Evolutionary conservation across 345 rosid genomes (phyloP), one percentile per base, ranked within the genome.

Genomic region (Euphorbia lathyris): DNA sequence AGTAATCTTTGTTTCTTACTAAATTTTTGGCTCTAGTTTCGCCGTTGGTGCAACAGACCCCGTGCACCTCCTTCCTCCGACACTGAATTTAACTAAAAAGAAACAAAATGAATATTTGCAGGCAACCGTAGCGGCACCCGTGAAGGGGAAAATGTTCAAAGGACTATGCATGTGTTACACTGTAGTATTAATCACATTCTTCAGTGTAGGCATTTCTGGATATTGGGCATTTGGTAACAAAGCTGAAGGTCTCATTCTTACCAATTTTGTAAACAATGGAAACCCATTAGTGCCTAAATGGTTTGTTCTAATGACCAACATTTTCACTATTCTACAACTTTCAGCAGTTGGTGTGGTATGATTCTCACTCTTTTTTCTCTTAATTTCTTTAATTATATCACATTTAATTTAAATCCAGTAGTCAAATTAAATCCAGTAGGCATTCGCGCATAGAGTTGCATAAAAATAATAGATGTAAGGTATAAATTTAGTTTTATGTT

Each of bases 211-310:
- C 12, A 83, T 94, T 26, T 86, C 96, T 1, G 95, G 97, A 0
- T 94, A 87, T 47, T 94, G 97, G 98, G 98, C 97, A 59, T 94
- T 94, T 63, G 98, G 97, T 13, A 91, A 86, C 50, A 64, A 74
- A 69, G 70, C 91, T 51, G 74, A 82, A 53, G 90, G 90, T 51
- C 85, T 87, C 7, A 55, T 91, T 45, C 93, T 88, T 66, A 80
- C 74, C 78, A 94, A 89, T 63, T 88, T 89, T 72, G 60, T 83
- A 27, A 71, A 65, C 27, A 43, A 76, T 58, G 84, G 84, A 55
- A 74, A 76, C 32, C 71, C 79, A 56, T 78, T 91, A 75, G 74
- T 91, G 34, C 92, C 97, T 25, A 82, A 80, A 63, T 88, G 96
- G 91, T 89, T 94, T 32, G 59, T 91, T 43, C 67, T 88, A 43